These are phyloP conservation scores for Trypanosoma brucei DNA, from an alignment of 208 protist species.

Conservation along the genomic window DNA sequence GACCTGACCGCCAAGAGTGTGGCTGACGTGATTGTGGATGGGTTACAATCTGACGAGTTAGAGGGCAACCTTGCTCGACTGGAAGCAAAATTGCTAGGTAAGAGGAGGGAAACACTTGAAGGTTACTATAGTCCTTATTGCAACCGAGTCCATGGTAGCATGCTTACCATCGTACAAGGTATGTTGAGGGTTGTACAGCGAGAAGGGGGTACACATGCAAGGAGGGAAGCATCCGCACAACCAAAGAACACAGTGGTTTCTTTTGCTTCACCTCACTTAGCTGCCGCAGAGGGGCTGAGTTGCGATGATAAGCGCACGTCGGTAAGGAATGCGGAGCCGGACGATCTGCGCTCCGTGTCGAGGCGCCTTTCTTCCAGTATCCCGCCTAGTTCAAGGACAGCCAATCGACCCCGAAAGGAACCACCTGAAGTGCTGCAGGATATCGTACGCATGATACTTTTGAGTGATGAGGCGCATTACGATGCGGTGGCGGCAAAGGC, in stretches of 20 bases:
- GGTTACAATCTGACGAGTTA: constrained; percentile 16
- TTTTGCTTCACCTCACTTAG: not conserved
- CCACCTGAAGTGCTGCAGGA: constrained; percentile 46
- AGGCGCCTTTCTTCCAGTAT: too few species aligned
- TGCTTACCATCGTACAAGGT: constrained; percentile 8
- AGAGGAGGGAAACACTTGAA: not conserved
- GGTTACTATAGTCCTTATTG: constrained; percentile 13
- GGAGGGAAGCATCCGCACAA: not conserved
- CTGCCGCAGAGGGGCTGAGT: not conserved
- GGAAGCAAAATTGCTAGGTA: constrained; percentile 1
- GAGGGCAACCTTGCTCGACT: not conserved
- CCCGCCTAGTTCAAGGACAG: too few species aligned
- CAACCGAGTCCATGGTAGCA: constrained; percentile 7
- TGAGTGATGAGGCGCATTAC: constrained; percentile 78
- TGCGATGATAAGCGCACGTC: not conserved
- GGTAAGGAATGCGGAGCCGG: too few species aligned
- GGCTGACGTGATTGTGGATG: constrained; percentile 15
- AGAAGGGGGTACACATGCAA: too few species aligned
- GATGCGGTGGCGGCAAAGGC: constrained; percentile 35
- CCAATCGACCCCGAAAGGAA: not conserved
- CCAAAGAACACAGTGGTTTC: not conserved
- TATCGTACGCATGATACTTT: constrained; percentile 67
- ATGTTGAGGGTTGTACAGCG: constrained; percentile 2
- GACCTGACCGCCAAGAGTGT: constrained; percentile 15
- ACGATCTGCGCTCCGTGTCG: too few species aligned